These are phyloP conservation scores for Coemansia reversa DNA, from an alignment of 192 early-diverging fungal genomes.

Conservation along the genomic window DNA sequence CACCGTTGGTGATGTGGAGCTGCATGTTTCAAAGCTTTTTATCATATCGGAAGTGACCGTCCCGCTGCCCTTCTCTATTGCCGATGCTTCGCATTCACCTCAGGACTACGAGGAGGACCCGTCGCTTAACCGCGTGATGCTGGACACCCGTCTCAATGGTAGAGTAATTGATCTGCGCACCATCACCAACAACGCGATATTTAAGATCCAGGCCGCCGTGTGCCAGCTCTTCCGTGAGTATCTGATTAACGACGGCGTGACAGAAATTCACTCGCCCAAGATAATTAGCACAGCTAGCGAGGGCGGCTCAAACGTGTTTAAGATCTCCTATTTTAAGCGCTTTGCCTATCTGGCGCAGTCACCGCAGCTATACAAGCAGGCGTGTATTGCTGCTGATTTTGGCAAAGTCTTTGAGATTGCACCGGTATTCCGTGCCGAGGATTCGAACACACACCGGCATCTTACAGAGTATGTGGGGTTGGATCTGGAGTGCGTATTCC, in stretches of 20 bases:
- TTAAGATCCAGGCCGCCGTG: conserved; percentile 94
- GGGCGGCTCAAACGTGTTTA: conserved; percentile 98
- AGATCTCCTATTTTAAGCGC: conserved; percentile 95
- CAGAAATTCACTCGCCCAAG: conserved; percentile 99
- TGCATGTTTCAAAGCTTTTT: conserved; percentile 73
- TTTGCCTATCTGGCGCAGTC: conserved; percentile 94
- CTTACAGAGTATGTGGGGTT: conserved; percentile 99
- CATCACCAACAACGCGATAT: conserved; percentile 94
- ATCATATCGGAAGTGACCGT: conserved; percentile 71
- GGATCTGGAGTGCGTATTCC: conserved; percentile 98
- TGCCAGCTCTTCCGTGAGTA: conserved; percentile 95
- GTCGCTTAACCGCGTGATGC: conserved; percentile 70
- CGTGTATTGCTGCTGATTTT: conserved; percentile 96
- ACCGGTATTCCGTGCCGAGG: conserved; percentile 98
- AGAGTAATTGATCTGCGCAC: conserved; percentile 93
- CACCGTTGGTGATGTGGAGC: conserved; percentile 90
- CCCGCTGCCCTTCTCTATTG: conserved; percentile 86
- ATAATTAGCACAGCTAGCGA: conserved; percentile 89
- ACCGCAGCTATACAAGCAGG: conserved; percentile 99
- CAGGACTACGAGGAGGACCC: conserved; percentile 71
- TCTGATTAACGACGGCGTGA: conserved; percentile 74
- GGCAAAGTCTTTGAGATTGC: conserved; percentile 98
- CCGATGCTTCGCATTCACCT: conserved; percentile 87
- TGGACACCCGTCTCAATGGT: conserved; percentile 94
- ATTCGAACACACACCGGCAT: conserved; percentile 96